Conservation (phyloP, 371 early-diverging fungal species). For the Lichtheimia hyalospora region DNA sequence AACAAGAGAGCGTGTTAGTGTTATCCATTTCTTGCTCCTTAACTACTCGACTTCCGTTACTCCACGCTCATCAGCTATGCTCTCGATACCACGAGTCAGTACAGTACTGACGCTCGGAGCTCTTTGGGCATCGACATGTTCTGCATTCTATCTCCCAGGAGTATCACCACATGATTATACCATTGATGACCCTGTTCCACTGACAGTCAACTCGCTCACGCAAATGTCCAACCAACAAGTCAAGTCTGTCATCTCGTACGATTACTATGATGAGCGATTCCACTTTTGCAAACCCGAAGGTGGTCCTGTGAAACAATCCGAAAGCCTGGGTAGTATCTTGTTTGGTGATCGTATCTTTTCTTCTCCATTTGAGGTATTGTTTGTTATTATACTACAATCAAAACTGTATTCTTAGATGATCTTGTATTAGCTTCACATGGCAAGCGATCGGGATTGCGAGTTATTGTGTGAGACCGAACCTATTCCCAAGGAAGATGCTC, state of each 20-base stretch:
- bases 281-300: slow-evolving; percentile 83
- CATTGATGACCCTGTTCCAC: slow-evolving; percentile 65
- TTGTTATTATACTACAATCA: not conserved
- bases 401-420: not conserved
- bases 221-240: slow-evolving; percentile 66
- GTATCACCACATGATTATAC: slow-evolving; percentile 90
- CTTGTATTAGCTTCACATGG: slow-evolving; percentile 18
- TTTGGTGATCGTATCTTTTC: slow-evolving; percentile 96
- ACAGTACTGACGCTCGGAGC: slow-evolving; percentile 3
- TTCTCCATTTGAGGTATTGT: slow-evolving; percentile 76
- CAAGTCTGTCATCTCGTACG: slow-evolving; percentile 82
- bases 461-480: slow-evolving; percentile 60
- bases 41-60: too few species aligned
- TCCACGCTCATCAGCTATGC: slow-evolving; percentile 7
- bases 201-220: slow-evolving; percentile 89
- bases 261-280: slow-evolving; percentile 80
- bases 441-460: slow-evolving; percentile 51
- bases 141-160: slow-evolving; percentile 90
- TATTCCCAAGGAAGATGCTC: slow-evolving; percentile 71
- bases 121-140: slow-evolving; percentile 10
- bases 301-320: slow-evolving; percentile 69
- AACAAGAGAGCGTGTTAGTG: too few species aligned
- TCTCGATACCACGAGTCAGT: slow-evolving; percentile 4
- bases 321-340: slow-evolving; percentile 88
- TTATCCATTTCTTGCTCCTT: too few species aligned